A percentile compares a stretch with the other conserved stretches of the same genome.
These are phyloP conservation scores for Marasmius tenuissimus DNA, from an alignment of 1,284 basidiomycete genomes.

Conservation along the genomic window DNA sequence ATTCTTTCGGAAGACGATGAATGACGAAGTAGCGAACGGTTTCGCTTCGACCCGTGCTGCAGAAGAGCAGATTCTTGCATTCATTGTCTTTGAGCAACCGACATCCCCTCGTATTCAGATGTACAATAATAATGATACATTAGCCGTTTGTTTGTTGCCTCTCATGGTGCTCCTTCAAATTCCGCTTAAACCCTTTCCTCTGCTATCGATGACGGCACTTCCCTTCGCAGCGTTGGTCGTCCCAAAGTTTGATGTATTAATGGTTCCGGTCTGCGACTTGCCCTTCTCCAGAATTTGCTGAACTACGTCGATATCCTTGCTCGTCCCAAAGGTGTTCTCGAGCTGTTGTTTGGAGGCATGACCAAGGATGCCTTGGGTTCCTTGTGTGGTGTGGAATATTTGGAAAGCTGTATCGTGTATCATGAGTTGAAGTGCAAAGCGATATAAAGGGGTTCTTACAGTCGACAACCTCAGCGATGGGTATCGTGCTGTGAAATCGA, in stretches of 20 bases:
- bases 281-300: conserved; percentile 61
- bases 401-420: conserved; percentile 41
- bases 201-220: conserved; percentile 38
- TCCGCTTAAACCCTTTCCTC: conserved; percentile 32
- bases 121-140: background rate
- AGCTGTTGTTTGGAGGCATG: conserved; percentile 77
- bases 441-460: conserved; percentile 48
- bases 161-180: background rate
- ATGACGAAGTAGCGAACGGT: background rate
- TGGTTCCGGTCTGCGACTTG: conserved; percentile 50
- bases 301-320: conserved; percentile 66
- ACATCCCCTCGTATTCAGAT: background rate
- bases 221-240: conserved; percentile 38
- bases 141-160: background rate
- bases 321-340: conserved; percentile 65
- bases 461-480: conserved; percentile 70
- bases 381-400: conserved; percentile 61
- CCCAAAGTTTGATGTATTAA: conserved; percentile 28
- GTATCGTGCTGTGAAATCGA: conserved; percentile 50
- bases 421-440: conserved; percentile 2
- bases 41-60: background rate
- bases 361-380: conserved; percentile 69
- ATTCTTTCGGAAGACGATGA: conserved; percentile 14
- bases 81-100: too few species aligned
- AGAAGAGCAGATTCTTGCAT: too few species aligned